These are phyloP conservation scores for Penicillium herquei DNA, from an alignment of 495 filamentous ascomycete genomes.

Conservation along the genomic window DNA sequence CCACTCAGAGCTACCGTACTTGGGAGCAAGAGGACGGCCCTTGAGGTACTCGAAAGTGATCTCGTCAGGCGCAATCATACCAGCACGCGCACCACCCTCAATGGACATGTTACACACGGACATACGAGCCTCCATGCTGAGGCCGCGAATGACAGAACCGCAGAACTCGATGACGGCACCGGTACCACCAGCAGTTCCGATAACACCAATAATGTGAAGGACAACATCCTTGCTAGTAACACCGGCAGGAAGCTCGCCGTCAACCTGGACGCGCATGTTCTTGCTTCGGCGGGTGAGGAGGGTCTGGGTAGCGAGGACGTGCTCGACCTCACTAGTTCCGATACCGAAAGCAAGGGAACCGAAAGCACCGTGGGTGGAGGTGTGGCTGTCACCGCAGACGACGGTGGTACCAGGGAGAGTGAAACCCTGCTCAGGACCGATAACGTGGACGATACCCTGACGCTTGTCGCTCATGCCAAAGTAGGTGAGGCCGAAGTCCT, in stretches of 20 bases:
- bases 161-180: constrained; percentile 96
- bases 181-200: constrained; percentile 93
- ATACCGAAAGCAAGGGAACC: constrained; percentile 96
- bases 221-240: constrained; percentile 97
- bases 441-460: constrained; percentile 97
- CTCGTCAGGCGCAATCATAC: constrained; percentile 95
- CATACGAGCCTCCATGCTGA: constrained; percentile 98
- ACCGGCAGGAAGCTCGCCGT: constrained; percentile 84
- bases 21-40: constrained; percentile 82
- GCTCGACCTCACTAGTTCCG: constrained; percentile 97
- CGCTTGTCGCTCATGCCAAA: constrained; percentile 95
- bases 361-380: constrained; percentile 96
- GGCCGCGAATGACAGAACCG: constrained; percentile 80
- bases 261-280: constrained; percentile 97
- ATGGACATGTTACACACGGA: constrained; percentile 99
- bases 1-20: constrained; percentile 82
- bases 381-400: constrained; percentile 97
- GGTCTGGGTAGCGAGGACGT: constrained; percentile 94
- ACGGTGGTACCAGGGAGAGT: constrained; percentile 96
- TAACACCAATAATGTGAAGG: constrained; percentile 88
- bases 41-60: constrained; percentile 94
- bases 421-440: constrained; percentile 99
- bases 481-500: constrained; percentile 94
- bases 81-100: constrained; percentile 91
- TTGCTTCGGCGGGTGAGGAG: constrained; percentile 92